Evolutionary conservation across 2,329 filamentous ascomycete genomes (phyloP).

Genomic region (Trichoderma hamatum): DNA sequence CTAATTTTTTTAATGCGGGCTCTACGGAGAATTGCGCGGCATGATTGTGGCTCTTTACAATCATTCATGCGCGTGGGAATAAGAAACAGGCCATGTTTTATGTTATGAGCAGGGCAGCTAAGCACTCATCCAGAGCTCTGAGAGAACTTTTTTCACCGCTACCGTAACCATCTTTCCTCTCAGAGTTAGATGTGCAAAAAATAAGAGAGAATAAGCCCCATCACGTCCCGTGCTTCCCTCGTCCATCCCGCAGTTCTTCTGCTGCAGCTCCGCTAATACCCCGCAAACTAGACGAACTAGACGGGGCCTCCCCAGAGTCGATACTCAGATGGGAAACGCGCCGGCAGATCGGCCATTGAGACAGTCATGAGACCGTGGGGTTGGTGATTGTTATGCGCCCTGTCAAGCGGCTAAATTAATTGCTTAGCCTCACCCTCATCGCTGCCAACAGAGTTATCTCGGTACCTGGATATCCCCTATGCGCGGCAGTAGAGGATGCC

Average conservation of each 20-base stretch:
- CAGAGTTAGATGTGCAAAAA: neutral
- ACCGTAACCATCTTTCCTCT: neutral
- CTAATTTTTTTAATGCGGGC: neutral
- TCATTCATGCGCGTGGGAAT: neutral
- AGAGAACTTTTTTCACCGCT: neutral
- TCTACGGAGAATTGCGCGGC: slow-evolving; percentile 18
- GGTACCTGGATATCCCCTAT: neutral
- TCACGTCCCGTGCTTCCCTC: neutral
- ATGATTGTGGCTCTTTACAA: slow-evolving; percentile 15
- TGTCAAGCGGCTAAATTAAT: slow-evolving; percentile 1
- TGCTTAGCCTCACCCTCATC: neutral
- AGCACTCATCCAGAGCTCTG: neutral
- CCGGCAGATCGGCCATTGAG: slow-evolving; percentile 20
- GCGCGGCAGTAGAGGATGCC: neutral
- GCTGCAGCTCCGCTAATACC: slow-evolving; percentile 18
- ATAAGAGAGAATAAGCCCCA: neutral
- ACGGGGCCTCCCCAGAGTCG: neutral
- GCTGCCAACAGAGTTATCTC: neutral
- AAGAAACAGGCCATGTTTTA: neutral
- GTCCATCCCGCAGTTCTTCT: slow-evolving; percentile 9
- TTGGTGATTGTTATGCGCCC: neutral
- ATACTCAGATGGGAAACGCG: slow-evolving; percentile 17
- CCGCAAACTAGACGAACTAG: slow-evolving; percentile 22
- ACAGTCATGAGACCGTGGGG: slow-evolving; percentile 23
- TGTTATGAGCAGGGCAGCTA: neutral